These are phyloP conservation scores for Emericellopsis atlantica DNA, from an alignment of 2,329 filamentous ascomycete species.

Conservation along the genomic window DNA sequence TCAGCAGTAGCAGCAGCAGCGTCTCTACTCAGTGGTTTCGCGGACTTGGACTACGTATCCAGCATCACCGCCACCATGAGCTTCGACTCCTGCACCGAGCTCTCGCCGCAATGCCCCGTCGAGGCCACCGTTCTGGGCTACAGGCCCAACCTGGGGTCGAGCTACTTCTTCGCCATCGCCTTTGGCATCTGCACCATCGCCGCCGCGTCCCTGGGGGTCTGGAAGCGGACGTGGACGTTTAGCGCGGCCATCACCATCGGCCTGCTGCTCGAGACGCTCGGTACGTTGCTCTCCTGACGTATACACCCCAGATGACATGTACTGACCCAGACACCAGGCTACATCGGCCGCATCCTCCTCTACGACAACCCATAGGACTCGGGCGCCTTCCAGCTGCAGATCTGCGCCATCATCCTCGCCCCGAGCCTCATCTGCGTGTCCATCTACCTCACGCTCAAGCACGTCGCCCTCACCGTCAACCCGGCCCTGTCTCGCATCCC, in stretches of 20 bases:
- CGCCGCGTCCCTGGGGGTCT: slow-evolving; percentile 28
- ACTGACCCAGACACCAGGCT: slow-evolving; percentile 24
- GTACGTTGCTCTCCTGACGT: slow-evolving; percentile 15
- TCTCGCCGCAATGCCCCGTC: slow-evolving; percentile 35
- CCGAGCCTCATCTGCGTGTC: slow-evolving; percentile 48
- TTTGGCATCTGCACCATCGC: slow-evolving; percentile 32
- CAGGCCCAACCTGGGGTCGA: slow-evolving; percentile 41
- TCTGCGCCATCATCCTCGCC: slow-evolving; percentile 45
- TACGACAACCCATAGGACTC: slow-evolving; percentile 40
- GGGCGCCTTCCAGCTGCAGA: slow-evolving; percentile 43
- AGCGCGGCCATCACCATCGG: slow-evolving; percentile 34
- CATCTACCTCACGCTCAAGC: slow-evolving; percentile 53
- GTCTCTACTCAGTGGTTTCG: no score
- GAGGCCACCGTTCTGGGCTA: slow-evolving; percentile 40
- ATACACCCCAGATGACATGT: no score
- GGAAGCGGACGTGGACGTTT: slow-evolving; percentile 43
- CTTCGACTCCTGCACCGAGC: slow-evolving; percentile 15
- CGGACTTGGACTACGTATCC: no score
- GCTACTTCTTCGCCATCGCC: slow-evolving; percentile 37
- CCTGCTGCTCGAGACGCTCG: slow-evolving; percentile 35
- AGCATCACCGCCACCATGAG: no score
- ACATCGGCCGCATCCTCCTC: slow-evolving; percentile 37
- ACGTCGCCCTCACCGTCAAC: slow-evolving; percentile 36
- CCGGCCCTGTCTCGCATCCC: slow-evolving; percentile 36
- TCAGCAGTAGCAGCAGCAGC: no score